Evolutionary conservation across 2,329 filamentous ascomycete genomes (phyloP).

Genomic region (Colletotrichum sp.): DNA sequence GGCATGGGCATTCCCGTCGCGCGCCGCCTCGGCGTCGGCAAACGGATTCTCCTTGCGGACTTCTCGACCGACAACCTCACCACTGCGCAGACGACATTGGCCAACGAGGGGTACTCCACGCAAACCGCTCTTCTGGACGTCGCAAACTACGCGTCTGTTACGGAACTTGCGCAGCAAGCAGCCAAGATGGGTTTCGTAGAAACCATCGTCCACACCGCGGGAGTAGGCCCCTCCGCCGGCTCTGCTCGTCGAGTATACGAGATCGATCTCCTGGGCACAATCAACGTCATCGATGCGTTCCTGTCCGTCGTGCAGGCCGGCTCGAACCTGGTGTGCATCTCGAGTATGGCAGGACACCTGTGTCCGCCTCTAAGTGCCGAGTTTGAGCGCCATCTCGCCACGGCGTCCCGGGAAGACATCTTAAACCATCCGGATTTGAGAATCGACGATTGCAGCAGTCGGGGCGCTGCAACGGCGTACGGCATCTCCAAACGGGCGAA

Average conservation of each 20-base stretch:
- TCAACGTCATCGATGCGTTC: neutral
- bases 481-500: neutral
- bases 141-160: neutral
- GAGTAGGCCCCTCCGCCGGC: neutral
- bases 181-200: neutral
- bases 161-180: neutral
- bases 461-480: neutral
- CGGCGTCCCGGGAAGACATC: neutral
- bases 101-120: neutral
- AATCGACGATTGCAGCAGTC: neutral
- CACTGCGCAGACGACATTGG: neutral
- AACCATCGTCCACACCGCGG: neutral
- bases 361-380: neutral
- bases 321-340: neutral
- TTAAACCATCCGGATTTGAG: neutral
- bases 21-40: neutral
- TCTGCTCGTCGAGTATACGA: neutral
- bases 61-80: neutral
- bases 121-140: neutral
- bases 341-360: neutral
- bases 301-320: neutral
- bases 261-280: neutral
- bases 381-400: neutral
- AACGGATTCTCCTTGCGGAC: neutral
- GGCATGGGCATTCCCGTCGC: neutral